phyloP scores from a whole-genome alignment of 2,329 filamentous ascomycete species.

The Calonectria pseudoturangicola region DNA sequence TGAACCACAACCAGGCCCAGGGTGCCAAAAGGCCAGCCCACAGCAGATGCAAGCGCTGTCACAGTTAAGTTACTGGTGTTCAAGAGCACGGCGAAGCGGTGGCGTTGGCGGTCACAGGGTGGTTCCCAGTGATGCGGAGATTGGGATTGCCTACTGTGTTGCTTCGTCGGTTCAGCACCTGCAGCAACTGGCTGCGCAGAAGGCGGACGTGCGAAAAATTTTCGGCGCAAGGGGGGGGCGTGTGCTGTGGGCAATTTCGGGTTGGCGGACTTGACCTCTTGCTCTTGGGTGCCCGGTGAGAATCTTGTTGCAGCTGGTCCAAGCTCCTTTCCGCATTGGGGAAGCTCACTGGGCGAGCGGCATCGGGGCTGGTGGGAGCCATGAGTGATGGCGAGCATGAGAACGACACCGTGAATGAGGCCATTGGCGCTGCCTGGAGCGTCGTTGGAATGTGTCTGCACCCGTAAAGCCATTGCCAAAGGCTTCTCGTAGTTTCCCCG shows the following conservation, averaged over 20 bases:
- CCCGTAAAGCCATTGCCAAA: not conserved
- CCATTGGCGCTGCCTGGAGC: constrained; percentile 41
- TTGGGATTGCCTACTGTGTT: constrained; percentile 44
- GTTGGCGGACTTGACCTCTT: constrained; percentile 41
- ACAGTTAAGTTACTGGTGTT: not conserved
- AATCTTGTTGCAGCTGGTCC: constrained; percentile 45
- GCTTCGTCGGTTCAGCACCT: constrained; percentile 17
- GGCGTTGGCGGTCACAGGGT: constrained; percentile 38
- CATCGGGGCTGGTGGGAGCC: constrained; percentile 30
- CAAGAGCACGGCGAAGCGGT: constrained; percentile 30
- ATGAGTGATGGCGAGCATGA: constrained; percentile 23
- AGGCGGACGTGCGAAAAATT: constrained; percentile 49
- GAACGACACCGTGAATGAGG: constrained; percentile 20
- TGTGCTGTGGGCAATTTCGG: constrained; percentile 51
- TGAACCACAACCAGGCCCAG: constrained; percentile 40
- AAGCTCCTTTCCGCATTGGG: constrained; percentile 54
- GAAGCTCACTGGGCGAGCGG: constrained; percentile 42
- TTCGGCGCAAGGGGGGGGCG: constrained; percentile 52
- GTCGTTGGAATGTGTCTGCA: not conserved
- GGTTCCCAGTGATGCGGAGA: constrained; percentile 41
- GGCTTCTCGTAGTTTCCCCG: not conserved
- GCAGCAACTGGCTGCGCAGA: constrained; percentile 19
- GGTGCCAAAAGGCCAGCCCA: constrained; percentile 3
- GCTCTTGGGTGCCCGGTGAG: constrained; percentile 43
- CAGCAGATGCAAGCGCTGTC: not conserved